Evolutionary conservation across 2,329 filamentous ascomycete genomes (phyloP), one percentile per base, ranked within the genome.

Genomic region (Rhynchosporium graminicola): DNA sequence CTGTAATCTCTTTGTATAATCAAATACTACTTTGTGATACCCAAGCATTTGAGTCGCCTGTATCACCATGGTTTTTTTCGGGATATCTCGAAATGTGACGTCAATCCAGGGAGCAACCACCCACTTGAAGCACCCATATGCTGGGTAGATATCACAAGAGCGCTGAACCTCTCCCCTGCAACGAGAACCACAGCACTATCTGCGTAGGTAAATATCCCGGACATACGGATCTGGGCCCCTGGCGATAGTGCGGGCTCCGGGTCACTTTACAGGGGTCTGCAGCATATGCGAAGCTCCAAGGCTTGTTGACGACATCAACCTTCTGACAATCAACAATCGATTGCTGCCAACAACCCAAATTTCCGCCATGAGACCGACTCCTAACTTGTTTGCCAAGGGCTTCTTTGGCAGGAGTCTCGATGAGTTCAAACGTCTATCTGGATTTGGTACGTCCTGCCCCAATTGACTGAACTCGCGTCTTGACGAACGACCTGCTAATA

Each of bases 381-480:
- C 75, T 20, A 72, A 75, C 60, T 74, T 83, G 38, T 60, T 69
- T 38, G 74, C 76, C 64, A 84, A 80, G 73, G 80, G 83, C 76
- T 85, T 88, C 71, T 76, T 81, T 68, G 78, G 78, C 62, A 80
- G 86, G 47, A 88, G 84, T 69, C 52, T 85, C 43, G 83, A 87
- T 56, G 85, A 87, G 72, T 79, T 88, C 64, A 82, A 80, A 71
- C 79, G 85, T 48, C 77, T 83, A 47, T 80, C 83, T 1, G 76
- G 77, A 26, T 82, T 87, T 68, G 82, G 85, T 87, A 43, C 31
- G 28, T 7, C 42, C 13, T 40, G n/a, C 36, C 33, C 56, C 46
- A 31, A 45, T 26, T n/a, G 31, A 12, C 20, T 13, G 9, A 60
- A 20, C 15, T 52, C n/a, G 33, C 48, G 65, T 59, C 62, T 40